Base-by-base conservation (phyloP, 2,329 filamentous ascomycete genomes). In the Phaeosphaeria sp. region DNA sequence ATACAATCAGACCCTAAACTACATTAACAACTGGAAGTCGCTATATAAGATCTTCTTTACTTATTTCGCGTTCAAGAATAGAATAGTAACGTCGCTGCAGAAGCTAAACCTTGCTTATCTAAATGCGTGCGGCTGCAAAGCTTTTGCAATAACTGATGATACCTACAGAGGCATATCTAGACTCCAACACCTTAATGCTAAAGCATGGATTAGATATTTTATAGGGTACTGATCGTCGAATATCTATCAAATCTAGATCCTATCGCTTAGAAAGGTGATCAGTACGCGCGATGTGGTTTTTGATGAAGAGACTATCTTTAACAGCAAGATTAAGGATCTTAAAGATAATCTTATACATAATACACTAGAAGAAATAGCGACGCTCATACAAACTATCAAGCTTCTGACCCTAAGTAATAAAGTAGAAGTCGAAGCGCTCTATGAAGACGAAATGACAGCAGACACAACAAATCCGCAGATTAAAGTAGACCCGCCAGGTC, bases 11-110 rank as follows among this genome's bases (percentile, higher is more conserved):
- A 61, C 49, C 40, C 49, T n/a, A 45, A 57, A 52, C 13, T 56
- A 55, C 39, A 5, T 17, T 20, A 61, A 56, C 45, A 24, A 53
- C 2, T 57, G 21, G 52, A 57, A 52, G 30, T 49, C 45, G n/a
- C 45, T 22, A n/a, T 61, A 61, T 21, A 25, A 58, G 20, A 24
- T 56, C 3, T 57, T 61, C 59, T 57, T 57, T 46, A 56, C 46
- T 2, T 9, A 3, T 20, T 40, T 33, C 33, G 45, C 39, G 30
- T 1, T 30, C 11, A 11, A 9, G 20, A 49, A 39, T 36, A 36
- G 45, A 1, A 52, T 52, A 20, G 42, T 46, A 17, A 59, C 33
- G 13, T 22, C 3, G 44, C 17, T 36, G 2, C 39, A 42, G 17
- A 56, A 48, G 17, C 59, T 21, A 47, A 56, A 50, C 20, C 43